Evolutionary conservation across 257 asterid genomes (phyloP), one percentile per base, ranked within the genome.

Genomic region (Salvia hispanica): DNA sequence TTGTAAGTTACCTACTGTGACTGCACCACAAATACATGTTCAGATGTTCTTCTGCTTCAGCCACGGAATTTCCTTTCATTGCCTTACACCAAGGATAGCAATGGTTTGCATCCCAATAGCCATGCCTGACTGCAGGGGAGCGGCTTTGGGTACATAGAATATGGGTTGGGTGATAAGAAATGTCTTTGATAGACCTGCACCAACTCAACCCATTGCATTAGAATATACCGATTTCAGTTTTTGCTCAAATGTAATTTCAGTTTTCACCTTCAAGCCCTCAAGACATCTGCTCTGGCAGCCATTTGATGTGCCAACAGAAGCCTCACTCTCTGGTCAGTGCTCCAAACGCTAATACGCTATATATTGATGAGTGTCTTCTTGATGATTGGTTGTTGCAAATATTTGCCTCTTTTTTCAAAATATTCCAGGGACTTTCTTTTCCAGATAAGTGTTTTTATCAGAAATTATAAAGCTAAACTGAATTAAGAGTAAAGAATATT

Each of bases 241-340:
- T 34, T 34, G 6, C 39, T 34, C 39, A 34, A 34, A 34, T 34
- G 39, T 34, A 34, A 34, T 1, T 34, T 3, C 39, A 34, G 39
- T 34, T 34, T 34, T 34, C 39, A 34, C 39, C 39, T 34, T 34
- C 39, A 34, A 2, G 39, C 39, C 6, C 39, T 34, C 39, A 34
- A 34, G 39, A 4, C 6, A 4, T 34, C 39, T 34, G 39, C 6
- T 34, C 39, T 34, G 39, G 39, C 39, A 3, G 39, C 39, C 39
- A 34, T 5, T 34, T 34, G 31, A 50, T 50, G 56, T 14, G 56
- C 31, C 56, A 50, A 15, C 31, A 50, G 11, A 10, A 50, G 31
- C 56, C 50, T 50, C 25, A 15, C 56, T 50, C 56, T 50, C 56
- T 16, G 12, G 11, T 50, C 56, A 50, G 56, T 50, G 31, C 56